Evolutionary conservation across 805 yeast genomes (phyloP), one percentile per base, ranked within the genome.

Genomic region (Brettanomyces nanus): DNA sequence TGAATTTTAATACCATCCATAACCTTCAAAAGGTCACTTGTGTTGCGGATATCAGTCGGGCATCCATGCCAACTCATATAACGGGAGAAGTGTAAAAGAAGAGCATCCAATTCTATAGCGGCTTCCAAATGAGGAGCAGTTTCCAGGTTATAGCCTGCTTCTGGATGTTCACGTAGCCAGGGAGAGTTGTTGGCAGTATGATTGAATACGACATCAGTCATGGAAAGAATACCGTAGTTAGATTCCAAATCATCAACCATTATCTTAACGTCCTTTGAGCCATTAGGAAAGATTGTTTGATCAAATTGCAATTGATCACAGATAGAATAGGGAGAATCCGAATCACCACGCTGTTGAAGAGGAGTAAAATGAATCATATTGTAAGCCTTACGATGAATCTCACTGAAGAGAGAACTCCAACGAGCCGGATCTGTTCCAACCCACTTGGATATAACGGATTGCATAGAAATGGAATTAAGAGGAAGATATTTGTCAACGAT

Each of bases 351-450:
- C 45, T 78, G 63, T 60, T 90, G 96, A 48, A 90, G 66, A 0
- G 98, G 98, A 5, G 97, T 89, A 58, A 90, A 90, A 64, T 90
- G 98, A 31, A 92, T 67, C 96, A 90, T 85, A 59, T 92, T 92
- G 65, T 90, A 90, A 17, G 92, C 89, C 59, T 92, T 92, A 6
- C 61, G 55, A 13, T 79, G 61, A 32, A 90, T 71, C 33, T 72
- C 71, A 1, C 58, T 55, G 41, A 90, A 83, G 40, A 83, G 63
- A 1, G 61, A 55, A 40, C 75, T 74, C 97, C 97, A 90, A 11
- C 73, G 59, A 4, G 42, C 20, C 25, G 68, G 55, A 35, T 59
- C 58, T 2, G 75, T 70, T 2, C 97, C 96, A 62, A 89, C 74
- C 90, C 96, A 86, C 62, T 90, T 90, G 28, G 96, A 85, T 4